Conservation (phyloP, 768 basidiomycete genomes). For the Auriscalpium vulgare region DNA sequence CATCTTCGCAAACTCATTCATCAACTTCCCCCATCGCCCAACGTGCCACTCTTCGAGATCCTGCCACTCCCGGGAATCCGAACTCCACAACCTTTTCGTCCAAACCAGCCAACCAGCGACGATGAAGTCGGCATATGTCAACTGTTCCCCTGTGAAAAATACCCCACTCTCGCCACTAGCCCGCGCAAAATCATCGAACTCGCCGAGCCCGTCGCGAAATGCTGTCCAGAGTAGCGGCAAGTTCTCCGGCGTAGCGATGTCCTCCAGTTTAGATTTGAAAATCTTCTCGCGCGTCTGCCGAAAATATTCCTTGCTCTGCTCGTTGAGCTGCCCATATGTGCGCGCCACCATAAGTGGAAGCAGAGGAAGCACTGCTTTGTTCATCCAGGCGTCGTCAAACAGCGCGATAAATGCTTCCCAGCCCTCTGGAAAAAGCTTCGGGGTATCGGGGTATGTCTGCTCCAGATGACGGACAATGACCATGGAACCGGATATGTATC, state of each 20-base stretch:
- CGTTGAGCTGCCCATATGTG: conserved; percentile 21
- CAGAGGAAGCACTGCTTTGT: neutral
- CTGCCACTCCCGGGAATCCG: conserved; percentile 35
- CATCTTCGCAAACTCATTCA: conserved; percentile 3
- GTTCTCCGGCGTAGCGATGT: conserved; percentile 25
- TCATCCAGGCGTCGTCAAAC: conserved; percentile 17
- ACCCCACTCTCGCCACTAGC: conserved; percentile 5
- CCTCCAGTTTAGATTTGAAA: conserved; percentile 31
- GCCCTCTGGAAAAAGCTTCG: conserved; percentile 26
- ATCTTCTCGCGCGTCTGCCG: conserved; percentile 25
- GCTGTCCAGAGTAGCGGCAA: conserved; percentile 30
- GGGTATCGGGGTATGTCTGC: conserved; percentile 33
- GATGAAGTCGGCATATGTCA: conserved; percentile 35
- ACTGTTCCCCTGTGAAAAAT: conserved; percentile 27
- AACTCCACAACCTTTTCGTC: conserved; percentile 26
- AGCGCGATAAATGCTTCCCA: conserved; percentile 11
- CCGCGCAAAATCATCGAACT: conserved; percentile 9
- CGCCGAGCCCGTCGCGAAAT: conserved; percentile 26
- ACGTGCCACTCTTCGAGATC: conserved; percentile 30
- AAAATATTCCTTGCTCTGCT: conserved; percentile 32
- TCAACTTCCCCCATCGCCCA: conserved; percentile 22
- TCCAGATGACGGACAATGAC: conserved; percentile 43
- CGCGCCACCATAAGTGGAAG: conserved; percentile 4
- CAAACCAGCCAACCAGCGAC: conserved; percentile 26
- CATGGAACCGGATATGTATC: conserved; percentile 31